Evolutionary conservation across 768 basidiomycete species (phyloP).

Genomic region (Mycena haematopus): DNA sequence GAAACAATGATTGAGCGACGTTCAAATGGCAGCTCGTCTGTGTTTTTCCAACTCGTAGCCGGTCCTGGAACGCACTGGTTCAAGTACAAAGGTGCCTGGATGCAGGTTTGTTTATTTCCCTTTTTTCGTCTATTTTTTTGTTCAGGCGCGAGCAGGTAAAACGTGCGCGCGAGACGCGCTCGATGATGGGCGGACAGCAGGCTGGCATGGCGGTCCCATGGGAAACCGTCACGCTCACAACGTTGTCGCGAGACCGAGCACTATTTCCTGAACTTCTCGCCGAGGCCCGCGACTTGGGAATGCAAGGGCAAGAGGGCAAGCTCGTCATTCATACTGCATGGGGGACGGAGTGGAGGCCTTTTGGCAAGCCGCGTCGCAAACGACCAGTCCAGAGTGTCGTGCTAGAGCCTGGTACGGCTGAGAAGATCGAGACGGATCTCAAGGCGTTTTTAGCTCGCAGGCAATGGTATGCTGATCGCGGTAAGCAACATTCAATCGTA

Average conservation of each 20-base stretch:
- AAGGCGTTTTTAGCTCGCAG: conserved; percentile 81
- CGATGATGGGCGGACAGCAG: conserved; percentile 80
- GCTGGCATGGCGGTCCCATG: conserved; percentile 65
- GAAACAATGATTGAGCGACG: conserved; percentile 90
- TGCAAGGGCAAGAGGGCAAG: conserved; percentile 88
- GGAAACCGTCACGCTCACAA: conserved; percentile 96
- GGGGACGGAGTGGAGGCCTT: conserved; percentile 96
- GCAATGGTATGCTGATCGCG: conserved; percentile 97
- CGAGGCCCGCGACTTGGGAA: conserved; percentile 90
- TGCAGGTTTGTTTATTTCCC: conserved; percentile 69
- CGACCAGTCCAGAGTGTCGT: conserved; percentile 90
- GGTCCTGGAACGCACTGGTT: conserved; percentile 96
- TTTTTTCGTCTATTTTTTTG: conserved; percentile 8
- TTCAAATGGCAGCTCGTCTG: conserved; percentile 90
- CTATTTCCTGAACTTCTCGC: conserved; percentile 82
- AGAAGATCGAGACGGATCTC: conserved; percentile 82
- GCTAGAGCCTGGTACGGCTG: conserved; percentile 80
- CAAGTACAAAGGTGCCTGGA: conserved; percentile 90
- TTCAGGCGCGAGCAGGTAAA: conserved; percentile 66
- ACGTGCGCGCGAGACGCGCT: conserved; percentile 91
- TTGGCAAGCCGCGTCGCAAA: conserved; percentile 89
- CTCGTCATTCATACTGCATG: conserved; percentile 96
- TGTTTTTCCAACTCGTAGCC: conserved; percentile 91
- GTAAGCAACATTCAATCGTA: conserved; percentile 48
- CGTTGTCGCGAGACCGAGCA: conserved; percentile 84